phyloP scores from a whole-genome alignment of 2,329 filamentous ascomycete species.

The Fusarium brachygibbosum region DNA sequence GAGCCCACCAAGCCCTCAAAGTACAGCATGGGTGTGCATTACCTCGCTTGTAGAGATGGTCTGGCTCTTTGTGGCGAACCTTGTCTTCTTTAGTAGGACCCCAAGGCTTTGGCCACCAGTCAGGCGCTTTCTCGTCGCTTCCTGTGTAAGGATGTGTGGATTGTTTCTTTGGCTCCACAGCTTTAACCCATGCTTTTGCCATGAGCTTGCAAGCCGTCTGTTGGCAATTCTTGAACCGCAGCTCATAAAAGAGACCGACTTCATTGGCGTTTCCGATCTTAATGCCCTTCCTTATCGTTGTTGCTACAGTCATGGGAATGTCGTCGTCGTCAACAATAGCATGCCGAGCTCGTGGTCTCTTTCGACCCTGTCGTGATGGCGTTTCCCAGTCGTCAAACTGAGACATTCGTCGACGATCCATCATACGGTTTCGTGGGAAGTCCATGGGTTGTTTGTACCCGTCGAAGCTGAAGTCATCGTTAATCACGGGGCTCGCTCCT shows the following conservation, averaged over 20 bases:
- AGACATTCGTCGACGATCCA: conserved; percentile 53
- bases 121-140: conserved; percentile 71
- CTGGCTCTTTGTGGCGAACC: conserved; percentile 78
- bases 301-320: conserved; percentile 55
- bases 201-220: conserved; percentile 80
- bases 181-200: conserved; percentile 81
- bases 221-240: conserved; percentile 74
- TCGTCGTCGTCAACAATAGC: conserved; percentile 58
- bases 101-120: conserved; percentile 76
- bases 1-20: background rate
- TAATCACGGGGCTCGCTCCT: conserved; percentile 54
- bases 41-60: conserved; percentile 79
- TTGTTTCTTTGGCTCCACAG: conserved; percentile 82
- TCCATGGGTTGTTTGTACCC: conserved; percentile 47
- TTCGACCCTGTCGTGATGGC: conserved; percentile 50
- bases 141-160: conserved; percentile 79
- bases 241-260: conserved; percentile 71
- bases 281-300: conserved; percentile 60
- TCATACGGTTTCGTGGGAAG: conserved; percentile 46
- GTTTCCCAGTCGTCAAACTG: conserved; percentile 53
- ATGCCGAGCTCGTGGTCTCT: conserved; percentile 55
- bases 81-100: conserved; percentile 64
- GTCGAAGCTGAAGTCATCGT: conserved; percentile 51
- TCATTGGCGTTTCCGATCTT: conserved; percentile 67
- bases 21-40: conserved; percentile 18